Conservation (phyloP, 768 basidiomycete genomes). For the Artomyces pyxidatus region DNA sequence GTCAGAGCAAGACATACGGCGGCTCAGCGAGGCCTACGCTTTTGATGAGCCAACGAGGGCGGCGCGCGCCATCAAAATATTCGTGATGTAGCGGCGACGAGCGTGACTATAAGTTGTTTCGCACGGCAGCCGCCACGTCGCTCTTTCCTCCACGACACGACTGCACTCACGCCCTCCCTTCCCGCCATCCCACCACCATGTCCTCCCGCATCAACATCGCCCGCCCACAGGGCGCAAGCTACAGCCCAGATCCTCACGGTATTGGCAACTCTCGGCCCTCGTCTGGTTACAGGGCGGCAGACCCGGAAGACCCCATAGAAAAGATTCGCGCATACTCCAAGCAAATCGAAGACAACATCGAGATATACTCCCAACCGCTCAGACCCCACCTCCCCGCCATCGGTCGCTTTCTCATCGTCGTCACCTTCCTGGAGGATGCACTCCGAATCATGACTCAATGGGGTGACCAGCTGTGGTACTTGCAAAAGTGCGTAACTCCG, state of each 20-base stretch:
- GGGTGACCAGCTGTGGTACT: constrained; percentile 96
- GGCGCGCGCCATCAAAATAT: background rate
- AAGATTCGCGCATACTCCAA: constrained; percentile 63
- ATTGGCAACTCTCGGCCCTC: constrained; percentile 66
- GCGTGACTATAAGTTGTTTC: background rate
- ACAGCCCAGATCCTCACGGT: constrained; percentile 70
- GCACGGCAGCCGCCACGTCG: background rate
- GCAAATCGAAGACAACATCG: constrained; percentile 85
- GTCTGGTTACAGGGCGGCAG: constrained; percentile 66
- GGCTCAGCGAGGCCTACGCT: too few species aligned
- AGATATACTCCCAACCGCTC: constrained; percentile 88
- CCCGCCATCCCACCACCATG: constrained; percentile 35
- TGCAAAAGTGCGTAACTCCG: constrained; percentile 68
- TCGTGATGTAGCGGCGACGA: background rate
- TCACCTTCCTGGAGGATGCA: constrained; percentile 97
- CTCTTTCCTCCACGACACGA: background rate
- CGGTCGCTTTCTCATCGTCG: constrained; percentile 94
- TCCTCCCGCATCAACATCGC: constrained; percentile 77
- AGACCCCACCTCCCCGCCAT: constrained; percentile 91
- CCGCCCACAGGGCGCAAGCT: constrained; percentile 49
- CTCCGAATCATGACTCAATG: constrained; percentile 90
- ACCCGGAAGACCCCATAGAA: constrained; percentile 78
- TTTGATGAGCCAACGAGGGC: background rate
- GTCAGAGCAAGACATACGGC: too few species aligned
- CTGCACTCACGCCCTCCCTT: constrained; percentile 5